These are phyloP conservation scores for Cantharellus cinnabarinus DNA, from an alignment of 768 basidiomycete species.

Conservation along the genomic window DNA sequence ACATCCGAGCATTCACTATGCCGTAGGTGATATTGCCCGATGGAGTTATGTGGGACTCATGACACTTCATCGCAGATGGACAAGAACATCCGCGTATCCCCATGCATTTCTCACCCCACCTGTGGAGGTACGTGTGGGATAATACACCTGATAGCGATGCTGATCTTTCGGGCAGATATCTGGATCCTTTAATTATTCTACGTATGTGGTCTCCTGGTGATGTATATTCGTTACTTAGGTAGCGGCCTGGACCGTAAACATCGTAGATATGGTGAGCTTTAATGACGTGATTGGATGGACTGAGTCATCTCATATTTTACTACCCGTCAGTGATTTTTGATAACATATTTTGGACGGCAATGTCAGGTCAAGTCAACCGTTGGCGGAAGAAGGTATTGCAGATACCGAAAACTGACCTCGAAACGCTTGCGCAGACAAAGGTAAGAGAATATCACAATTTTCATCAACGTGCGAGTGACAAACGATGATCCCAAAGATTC, in stretches of 20 bases:
- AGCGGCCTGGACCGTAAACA: too few species aligned
- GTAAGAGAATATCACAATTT: conserved; percentile 1
- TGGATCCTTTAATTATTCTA: conserved; percentile 28
- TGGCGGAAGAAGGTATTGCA: conserved; percentile 36
- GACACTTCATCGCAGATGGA: conserved; percentile 10
- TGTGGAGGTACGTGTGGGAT: conserved; percentile 24
- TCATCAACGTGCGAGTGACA: neutral
- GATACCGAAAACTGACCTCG: conserved; percentile 36
- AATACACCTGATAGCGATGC: neutral
- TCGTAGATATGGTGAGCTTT: too few species aligned
- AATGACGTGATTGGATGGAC: neutral
- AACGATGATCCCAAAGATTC: conserved; percentile 16
- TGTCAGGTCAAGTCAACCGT: conserved; percentile 40
- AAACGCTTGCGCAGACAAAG: conserved; percentile 36
- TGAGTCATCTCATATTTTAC: conserved; percentile 13
- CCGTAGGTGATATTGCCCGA: conserved; percentile 19
- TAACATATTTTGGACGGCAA: conserved; percentile 44
- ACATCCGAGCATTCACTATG: conserved; percentile 46
- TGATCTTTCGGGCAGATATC: conserved; percentile 12
- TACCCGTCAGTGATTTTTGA: conserved; percentile 28
- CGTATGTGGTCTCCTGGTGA: conserved; percentile 2
- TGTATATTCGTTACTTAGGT: too few species aligned
- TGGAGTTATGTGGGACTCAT: conserved; percentile 19
- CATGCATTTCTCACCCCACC: conserved; percentile 45
- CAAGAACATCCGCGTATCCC: conserved; percentile 35